Evolutionary conservation across 352 stramenopile genomes (phyloP), one percentile per base, ranked within the genome.

Genomic region (Phytophthora rubi): DNA sequence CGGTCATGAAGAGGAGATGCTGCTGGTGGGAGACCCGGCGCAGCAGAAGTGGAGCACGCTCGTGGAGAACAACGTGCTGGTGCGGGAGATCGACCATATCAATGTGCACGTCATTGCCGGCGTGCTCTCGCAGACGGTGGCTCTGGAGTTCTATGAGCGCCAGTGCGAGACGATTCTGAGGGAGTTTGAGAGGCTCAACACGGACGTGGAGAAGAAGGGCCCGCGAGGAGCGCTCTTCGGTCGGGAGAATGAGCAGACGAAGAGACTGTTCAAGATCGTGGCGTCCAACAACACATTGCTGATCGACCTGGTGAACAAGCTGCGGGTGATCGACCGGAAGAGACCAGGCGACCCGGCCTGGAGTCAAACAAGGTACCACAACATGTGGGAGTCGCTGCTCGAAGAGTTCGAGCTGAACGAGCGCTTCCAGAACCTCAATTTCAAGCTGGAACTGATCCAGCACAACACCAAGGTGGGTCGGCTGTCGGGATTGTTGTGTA

Each of bases 361-460:
- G 97, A 97, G 97, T 73, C 85, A 98, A 65, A 95, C 88, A 53
- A 89, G 98, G 71, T 99, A 99, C 80, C 93, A 98, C 77, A 90
- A 86, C 49, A 93, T 95, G 85, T 95, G 88, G 88, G 88, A 95
- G 67, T 92, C 83, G 52, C 79, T 95, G 9, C 74, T 93, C 23
- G 86, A 96, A 64, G 93, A 98, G 70, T 98, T 98, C 66, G 95
- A 98, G 81, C 95, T 98, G 53, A 91, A 97, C 63, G 87, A 95
- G 62, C 89, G 95, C 63, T 98, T 98, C 75, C 92, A 98, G 75
- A 97, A 98, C 60, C 91, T 99, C 63, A 97, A 99, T 79, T 98
- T 98, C 65, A 99, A 99, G 77, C 84, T 99, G 18, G 95, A 98
- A 75, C 78, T 99, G 39, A 98, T 99, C 69, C 95, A 99, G 75